Evolutionary conservation across 2,329 filamentous ascomycete genomes (phyloP).

Genomic region (Fusarium luffae): DNA sequence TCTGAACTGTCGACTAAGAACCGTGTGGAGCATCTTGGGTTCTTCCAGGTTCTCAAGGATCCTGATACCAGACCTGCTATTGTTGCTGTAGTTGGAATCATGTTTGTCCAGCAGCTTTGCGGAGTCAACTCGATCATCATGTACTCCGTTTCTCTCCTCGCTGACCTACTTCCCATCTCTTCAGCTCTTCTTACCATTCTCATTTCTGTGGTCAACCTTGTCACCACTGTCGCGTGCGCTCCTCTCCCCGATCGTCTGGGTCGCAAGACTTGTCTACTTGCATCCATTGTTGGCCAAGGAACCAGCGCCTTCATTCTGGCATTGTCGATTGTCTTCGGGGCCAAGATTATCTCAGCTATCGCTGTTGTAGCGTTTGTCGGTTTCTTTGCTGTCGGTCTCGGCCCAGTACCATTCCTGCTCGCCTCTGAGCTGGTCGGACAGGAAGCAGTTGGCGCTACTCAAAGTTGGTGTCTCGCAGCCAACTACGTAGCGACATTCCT

Average conservation of each 20-base stretch:
- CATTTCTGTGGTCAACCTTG: slow-evolving; percentile 86
- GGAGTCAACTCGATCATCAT: slow-evolving; percentile 98
- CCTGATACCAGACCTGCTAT: slow-evolving; percentile 77
- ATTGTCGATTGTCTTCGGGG: slow-evolving; percentile 77
- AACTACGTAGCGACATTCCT: slow-evolving; percentile 93
- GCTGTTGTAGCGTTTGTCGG: slow-evolving; percentile 87
- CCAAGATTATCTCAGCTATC: slow-evolving; percentile 81
- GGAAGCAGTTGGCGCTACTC: slow-evolving; percentile 90
- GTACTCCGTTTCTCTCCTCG: slow-evolving; percentile 94
- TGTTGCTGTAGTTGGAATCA: slow-evolving; percentile 86
- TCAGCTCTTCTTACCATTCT: slow-evolving; percentile 87
- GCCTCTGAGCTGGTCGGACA: slow-evolving; percentile 90
- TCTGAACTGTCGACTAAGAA: slow-evolving; percentile 37
- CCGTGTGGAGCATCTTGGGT: slow-evolving; percentile 62
- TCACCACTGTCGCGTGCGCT: slow-evolving; percentile 83
- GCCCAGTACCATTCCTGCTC: slow-evolving; percentile 94
- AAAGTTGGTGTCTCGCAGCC: slow-evolving; percentile 86
- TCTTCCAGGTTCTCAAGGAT: slow-evolving; percentile 74
- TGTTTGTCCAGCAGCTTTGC: slow-evolving; percentile 92
- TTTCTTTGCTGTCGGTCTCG: slow-evolving; percentile 89
- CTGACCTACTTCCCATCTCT: slow-evolving; percentile 81
- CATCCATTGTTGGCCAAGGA: slow-evolving; percentile 88
- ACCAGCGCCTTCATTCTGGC: slow-evolving; percentile 80
- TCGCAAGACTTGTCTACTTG: slow-evolving; percentile 84
- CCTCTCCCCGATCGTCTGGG: slow-evolving; percentile 89